A percentile compares a stretch with the other conserved stretches of the same genome.
Conservation (phyloP, 2,329 filamentous ascomycete genomes). For the Trichophyton simii region DNA sequence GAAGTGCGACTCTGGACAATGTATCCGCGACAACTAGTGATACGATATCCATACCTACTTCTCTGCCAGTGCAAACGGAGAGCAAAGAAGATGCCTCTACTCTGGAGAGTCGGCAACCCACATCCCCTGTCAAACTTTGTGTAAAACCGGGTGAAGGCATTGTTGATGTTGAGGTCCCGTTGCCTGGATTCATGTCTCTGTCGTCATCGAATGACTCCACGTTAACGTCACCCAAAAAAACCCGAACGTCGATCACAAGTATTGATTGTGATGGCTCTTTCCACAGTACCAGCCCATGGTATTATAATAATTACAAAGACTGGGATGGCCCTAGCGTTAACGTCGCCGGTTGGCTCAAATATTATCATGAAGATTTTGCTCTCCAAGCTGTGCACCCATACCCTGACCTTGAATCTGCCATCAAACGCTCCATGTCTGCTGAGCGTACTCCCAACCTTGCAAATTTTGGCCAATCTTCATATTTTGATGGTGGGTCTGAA, state of each 20-base stretch:
- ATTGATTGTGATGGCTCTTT: slow-evolving; percentile 38
- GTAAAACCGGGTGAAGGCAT: slow-evolving; percentile 44
- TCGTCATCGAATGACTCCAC: slow-evolving; percentile 36
- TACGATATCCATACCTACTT: slow-evolving; percentile 1
- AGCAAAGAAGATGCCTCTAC: not conserved
- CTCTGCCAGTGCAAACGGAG: not conserved
- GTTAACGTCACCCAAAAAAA: slow-evolving; percentile 32
- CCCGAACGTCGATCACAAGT: slow-evolving; percentile 39
- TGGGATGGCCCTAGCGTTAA: slow-evolving; percentile 39
- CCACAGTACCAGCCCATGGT: slow-evolving; percentile 26
- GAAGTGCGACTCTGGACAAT: not conserved
- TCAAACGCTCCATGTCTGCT: slow-evolving; percentile 44
- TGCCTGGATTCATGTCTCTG: slow-evolving; percentile 40
- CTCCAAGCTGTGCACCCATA: slow-evolving; percentile 48
- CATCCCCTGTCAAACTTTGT: slow-evolving; percentile 40
- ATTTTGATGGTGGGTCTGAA: slow-evolving; percentile 24
- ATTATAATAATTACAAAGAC: slow-evolving; percentile 22
- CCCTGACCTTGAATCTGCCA: slow-evolving; percentile 39
- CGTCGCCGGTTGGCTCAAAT: slow-evolving; percentile 46
- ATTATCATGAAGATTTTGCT: slow-evolving; percentile 47
- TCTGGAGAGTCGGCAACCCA: slow-evolving; percentile 18
- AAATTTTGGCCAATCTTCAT: slow-evolving; percentile 23
- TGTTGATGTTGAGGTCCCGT: slow-evolving; percentile 47
- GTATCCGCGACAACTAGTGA: not conserved
- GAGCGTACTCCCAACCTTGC: slow-evolving; percentile 34